Base-by-base conservation (phyloP, 768 basidiomycete genomes). In the Termitomyces sp. region DNA sequence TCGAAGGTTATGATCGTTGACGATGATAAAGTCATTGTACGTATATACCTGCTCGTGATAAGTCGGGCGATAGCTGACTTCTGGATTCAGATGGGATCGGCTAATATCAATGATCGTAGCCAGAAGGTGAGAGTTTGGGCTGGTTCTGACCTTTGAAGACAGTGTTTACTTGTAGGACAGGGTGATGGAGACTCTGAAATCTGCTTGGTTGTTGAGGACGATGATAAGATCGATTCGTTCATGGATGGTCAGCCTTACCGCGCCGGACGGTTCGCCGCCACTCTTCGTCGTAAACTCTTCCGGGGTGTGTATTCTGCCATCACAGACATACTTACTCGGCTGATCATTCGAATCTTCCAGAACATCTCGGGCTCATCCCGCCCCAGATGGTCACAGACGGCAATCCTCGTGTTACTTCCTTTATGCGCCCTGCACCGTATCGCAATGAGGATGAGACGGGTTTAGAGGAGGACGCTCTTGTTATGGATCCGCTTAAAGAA, bases 1-100 rank as follows among this genome's bases (percentile, higher is more conserved):
- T 84, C 82, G 22, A 93, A 93, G 74, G 67, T 96, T 26, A 96
- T 97, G 94, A 90, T 96, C 51, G 91, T 97, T 37, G 95, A 97
- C 65, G 95, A 98, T 65, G 78, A 83, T 32, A 78, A 86, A 35
- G 93, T 97, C 44, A 92, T 98, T 60, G 90, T 92, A 61, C 51
- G 89, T 77, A 1, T 26, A 9, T 19, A 19, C 28, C 10, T 45
- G 40, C 6, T 19, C 17, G 37, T 15, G 17, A 21, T 9, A 5
- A 22, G 4, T 15, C 3, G 8, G 12, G 19, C 34, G 11, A 12
- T 8, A 21, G 22, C 37, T 15, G 17, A 58, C 12, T 28, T 26
- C 26, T 5, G 3, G 8, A 35, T 5, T 41, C 19, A 92, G 90
- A 89, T 94, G 79, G 95, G 96, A 34, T 93, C 90, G 40, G 94